A percentile compares a stretch with the other conserved stretches of the same genome.
Conservation (phyloP, 2,329 filamentous ascomycete species). For the Aureobasidium sp. region DNA sequence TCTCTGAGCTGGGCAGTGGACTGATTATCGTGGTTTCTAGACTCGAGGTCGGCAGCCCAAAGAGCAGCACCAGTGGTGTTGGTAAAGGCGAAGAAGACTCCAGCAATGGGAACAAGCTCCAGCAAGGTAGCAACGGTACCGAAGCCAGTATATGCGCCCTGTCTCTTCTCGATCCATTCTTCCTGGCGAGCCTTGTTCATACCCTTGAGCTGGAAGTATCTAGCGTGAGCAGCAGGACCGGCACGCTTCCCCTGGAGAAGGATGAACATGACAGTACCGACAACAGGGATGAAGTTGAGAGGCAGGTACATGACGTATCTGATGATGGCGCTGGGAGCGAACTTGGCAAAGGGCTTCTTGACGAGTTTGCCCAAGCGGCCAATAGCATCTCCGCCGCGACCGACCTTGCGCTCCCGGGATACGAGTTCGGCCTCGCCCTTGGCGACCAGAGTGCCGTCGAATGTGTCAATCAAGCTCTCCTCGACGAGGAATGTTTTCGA, state of each 20-base stretch:
- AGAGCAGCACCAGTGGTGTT: slow-evolving; percentile 87
- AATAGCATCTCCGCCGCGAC: slow-evolving; percentile 46
- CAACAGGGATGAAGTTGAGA: slow-evolving; percentile 84
- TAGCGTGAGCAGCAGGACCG: slow-evolving; percentile 47
- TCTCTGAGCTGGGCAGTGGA: slow-evolving; percentile 28
- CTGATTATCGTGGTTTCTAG: slow-evolving; percentile 17
- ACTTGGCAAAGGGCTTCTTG: slow-evolving; percentile 48
- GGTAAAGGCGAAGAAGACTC: slow-evolving; percentile 81
- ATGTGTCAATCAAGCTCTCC: slow-evolving; percentile 79
- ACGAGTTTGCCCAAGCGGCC: slow-evolving; percentile 51
- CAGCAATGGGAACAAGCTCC: slow-evolving; percentile 76
- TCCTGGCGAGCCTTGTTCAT: slow-evolving; percentile 62
- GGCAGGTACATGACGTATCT: slow-evolving; percentile 80
- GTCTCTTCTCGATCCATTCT: slow-evolving; percentile 62
- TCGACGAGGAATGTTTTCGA: slow-evolving; percentile 67
- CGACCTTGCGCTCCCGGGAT: slow-evolving; percentile 65
- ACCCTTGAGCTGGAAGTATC: slow-evolving; percentile 89
- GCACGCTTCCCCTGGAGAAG: slow-evolving; percentile 55
- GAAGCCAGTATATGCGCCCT: slow-evolving; percentile 65
- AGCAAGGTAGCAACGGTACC: slow-evolving; percentile 76
- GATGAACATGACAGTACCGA: slow-evolving; percentile 77
- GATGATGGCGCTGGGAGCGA: slow-evolving; percentile 54
- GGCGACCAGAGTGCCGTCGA: slow-evolving; percentile 63
- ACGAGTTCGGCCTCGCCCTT: slow-evolving; percentile 57
- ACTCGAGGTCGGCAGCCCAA: slow-evolving; percentile 66